phyloP scores from a whole-genome alignment of 306 rosid species.

The Argentina anserina region DNA sequence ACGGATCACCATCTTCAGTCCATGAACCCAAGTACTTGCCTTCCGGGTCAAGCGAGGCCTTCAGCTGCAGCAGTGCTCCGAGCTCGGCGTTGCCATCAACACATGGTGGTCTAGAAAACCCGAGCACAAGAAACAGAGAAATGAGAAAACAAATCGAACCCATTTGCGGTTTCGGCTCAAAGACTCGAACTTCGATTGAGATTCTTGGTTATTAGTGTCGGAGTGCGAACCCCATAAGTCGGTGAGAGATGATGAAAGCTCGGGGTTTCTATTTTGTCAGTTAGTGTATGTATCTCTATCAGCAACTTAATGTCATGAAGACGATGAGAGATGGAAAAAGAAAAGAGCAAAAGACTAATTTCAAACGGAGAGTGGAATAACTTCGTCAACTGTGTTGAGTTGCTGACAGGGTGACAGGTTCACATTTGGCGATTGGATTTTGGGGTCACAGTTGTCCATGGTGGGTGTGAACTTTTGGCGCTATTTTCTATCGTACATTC shows the following conservation, averaged over 20 bases:
- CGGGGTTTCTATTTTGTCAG: conserved; percentile 24
- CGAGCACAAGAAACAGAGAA: conserved; percentile 25
- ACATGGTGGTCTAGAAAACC: conserved; percentile 7
- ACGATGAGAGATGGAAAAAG: conserved; percentile 10
- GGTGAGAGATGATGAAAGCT: not conserved
- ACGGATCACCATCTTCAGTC: conserved; percentile 69
- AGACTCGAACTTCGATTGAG: not conserved
- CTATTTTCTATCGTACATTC: not conserved
- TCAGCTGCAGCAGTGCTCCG: conserved; percentile 68
- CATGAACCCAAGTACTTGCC: conserved; percentile 64
- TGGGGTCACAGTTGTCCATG: not conserved
- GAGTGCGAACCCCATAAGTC: conserved; percentile 31
- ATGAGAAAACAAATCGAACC: conserved; percentile 20
- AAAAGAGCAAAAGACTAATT: not conserved
- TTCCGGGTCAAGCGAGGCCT: conserved; percentile 77
- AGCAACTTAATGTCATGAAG: not conserved
- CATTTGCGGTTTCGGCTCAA: conserved; percentile 37
- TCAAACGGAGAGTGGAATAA: conserved; percentile 20
- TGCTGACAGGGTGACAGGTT: conserved; percentile 50
- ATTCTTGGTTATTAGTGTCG: not conserved
- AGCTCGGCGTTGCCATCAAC: conserved; percentile 70
- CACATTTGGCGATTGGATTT: conserved; percentile 16
- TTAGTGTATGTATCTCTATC: not conserved
- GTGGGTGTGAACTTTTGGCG: not conserved
- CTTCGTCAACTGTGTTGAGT: conserved; percentile 32